Percentiles rank a stretch among this genome's conserved stretches.
Conservation (phyloP, 2,329 filamentous ascomycete genomes). For the Pseudocercospora crystallina region DNA sequence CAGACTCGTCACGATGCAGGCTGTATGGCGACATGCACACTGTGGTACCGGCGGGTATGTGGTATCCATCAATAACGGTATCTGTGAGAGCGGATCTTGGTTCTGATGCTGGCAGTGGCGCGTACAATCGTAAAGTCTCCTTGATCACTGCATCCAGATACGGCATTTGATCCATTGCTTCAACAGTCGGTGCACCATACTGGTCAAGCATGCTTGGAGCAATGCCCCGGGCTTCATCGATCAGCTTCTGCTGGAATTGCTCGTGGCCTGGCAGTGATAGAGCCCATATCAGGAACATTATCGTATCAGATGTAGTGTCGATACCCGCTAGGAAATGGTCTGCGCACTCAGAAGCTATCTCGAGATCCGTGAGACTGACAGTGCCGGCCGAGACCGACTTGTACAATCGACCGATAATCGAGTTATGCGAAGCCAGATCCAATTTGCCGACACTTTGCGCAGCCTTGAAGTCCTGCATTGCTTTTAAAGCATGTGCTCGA, state of each 20-base stretch:
- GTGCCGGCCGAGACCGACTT: slow-evolving; percentile 13
- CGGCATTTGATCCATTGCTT: slow-evolving; percentile 32
- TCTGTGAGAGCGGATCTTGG: slow-evolving; percentile 44
- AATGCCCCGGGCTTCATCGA: slow-evolving; percentile 41
- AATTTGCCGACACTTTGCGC: slow-evolving; percentile 30
- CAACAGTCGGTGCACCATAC: slow-evolving; percentile 43
- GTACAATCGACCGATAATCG: slow-evolving; percentile 44
- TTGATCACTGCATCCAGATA: slow-evolving; percentile 76
- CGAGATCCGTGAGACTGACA: slow-evolving; percentile 40
- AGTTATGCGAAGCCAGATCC: slow-evolving; percentile 20
- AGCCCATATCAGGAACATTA: slow-evolving; percentile 54
- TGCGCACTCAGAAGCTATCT: slow-evolving; percentile 55
- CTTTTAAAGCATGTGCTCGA: slow-evolving; percentile 43
- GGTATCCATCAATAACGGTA: slow-evolving; percentile 35
- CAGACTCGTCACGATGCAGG: slow-evolving; percentile 43
- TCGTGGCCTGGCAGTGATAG: slow-evolving; percentile 48
- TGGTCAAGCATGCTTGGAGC: slow-evolving; percentile 22
- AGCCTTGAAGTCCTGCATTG: slow-evolving; percentile 27
- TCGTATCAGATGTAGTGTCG: slow-evolving; percentile 54
- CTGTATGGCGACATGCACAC: slow-evolving; percentile 45
- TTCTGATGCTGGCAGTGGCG: slow-evolving; percentile 53
- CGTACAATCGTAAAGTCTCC: slow-evolving; percentile 66
- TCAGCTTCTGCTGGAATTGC: slow-evolving; percentile 47
- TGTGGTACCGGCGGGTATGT: slow-evolving; percentile 38
- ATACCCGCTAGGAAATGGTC: slow-evolving; percentile 57